phyloP scores from a whole-genome alignment of 139 green algal species.

The Chlorella sp. region DNA sequence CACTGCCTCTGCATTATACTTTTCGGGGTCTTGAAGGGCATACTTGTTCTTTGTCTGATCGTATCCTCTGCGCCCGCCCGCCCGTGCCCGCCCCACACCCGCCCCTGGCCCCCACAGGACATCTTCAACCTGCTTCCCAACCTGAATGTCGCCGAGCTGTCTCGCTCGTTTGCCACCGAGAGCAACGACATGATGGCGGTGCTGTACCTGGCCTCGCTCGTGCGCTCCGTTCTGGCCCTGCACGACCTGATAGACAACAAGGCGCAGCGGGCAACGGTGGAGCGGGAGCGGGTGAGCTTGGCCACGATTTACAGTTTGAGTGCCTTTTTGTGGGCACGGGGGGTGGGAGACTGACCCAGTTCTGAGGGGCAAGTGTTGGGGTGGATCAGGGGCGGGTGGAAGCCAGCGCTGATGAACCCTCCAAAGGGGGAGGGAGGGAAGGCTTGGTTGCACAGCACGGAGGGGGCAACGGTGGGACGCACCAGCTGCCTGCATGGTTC shows the following conservation, averaged over 20 bases:
- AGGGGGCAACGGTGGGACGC: too few relatives aligned
- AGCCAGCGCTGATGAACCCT: too few relatives aligned
- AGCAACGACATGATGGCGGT: slow-evolving; percentile 99
- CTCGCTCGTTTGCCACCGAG: slow-evolving; percentile 80
- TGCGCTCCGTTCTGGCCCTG: slow-evolving; percentile 91
- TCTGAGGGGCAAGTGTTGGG: too few relatives aligned
- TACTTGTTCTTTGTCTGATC: too few relatives aligned
- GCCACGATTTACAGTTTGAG: background rate
- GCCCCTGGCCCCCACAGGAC: slow-evolving; percentile 70
- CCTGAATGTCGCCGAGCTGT: slow-evolving; percentile 89
- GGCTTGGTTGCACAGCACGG: too few relatives aligned
- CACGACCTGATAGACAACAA: slow-evolving; percentile 99
- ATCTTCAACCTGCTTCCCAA: slow-evolving; percentile 99
- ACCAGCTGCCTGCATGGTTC: too few relatives aligned
- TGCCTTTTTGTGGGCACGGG: background rate
- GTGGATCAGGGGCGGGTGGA: background rate
- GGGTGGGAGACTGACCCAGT: too few relatives aligned
- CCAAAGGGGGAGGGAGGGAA: too few relatives aligned
- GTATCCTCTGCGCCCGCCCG: background rate
- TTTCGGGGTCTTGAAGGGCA: too few relatives aligned
- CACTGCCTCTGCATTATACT: too few relatives aligned
- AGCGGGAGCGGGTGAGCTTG: slow-evolving; percentile 19
- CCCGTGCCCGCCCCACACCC: background rate
- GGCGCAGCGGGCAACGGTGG: slow-evolving; percentile 42
- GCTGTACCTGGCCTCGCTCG: slow-evolving; percentile 95